Conservation (phyloP, 108 stramenopile genomes). For the Pseudonitzschia multiseries region DNA sequence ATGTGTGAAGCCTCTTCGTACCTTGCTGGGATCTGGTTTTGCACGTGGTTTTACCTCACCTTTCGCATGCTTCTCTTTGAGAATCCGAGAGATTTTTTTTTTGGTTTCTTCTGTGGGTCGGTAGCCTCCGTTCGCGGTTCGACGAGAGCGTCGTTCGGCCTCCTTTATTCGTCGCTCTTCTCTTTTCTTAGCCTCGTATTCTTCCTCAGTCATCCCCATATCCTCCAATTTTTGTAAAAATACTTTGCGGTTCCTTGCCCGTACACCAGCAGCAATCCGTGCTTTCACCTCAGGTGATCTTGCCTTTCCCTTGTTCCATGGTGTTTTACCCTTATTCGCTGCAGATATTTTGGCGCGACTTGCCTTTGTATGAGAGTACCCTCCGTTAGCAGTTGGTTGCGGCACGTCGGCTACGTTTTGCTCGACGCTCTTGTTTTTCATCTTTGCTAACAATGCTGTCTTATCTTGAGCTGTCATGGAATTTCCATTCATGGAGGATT, state of each 20-base stretch:
- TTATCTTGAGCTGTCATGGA: not conserved
- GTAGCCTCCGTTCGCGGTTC: constrained; percentile 81
- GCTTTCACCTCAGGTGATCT: constrained; percentile 70
- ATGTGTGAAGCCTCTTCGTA: constrained; percentile 66
- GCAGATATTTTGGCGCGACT: constrained; percentile 80
- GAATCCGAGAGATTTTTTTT: constrained; percentile 67
- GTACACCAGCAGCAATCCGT: constrained; percentile 77
- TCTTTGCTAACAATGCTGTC: not conserved
- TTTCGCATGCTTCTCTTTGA: constrained; percentile 72
- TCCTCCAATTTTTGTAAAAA: constrained; percentile 64
- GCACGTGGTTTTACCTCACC: constrained; percentile 52
- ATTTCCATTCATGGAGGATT: not conserved
- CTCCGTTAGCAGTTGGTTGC: constrained; percentile 70
- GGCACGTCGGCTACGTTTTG: constrained; percentile 38
- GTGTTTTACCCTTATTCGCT: constrained; percentile 85
- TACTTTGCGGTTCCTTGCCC: constrained; percentile 61
- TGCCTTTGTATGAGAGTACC: constrained; percentile 69
- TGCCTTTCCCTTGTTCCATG: constrained; percentile 84
- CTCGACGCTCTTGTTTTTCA: not conserved
- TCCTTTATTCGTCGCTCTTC: constrained; percentile 56
- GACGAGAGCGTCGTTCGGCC: constrained; percentile 58
- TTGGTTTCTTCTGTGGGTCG: constrained; percentile 77
- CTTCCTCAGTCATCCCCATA: constrained; percentile 75
- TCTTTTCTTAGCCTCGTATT: constrained; percentile 63
- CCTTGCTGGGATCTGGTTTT: constrained; percentile 47